Conservation (phyloP, 345 rosid species). For the Pelargonium nanum region DNA sequence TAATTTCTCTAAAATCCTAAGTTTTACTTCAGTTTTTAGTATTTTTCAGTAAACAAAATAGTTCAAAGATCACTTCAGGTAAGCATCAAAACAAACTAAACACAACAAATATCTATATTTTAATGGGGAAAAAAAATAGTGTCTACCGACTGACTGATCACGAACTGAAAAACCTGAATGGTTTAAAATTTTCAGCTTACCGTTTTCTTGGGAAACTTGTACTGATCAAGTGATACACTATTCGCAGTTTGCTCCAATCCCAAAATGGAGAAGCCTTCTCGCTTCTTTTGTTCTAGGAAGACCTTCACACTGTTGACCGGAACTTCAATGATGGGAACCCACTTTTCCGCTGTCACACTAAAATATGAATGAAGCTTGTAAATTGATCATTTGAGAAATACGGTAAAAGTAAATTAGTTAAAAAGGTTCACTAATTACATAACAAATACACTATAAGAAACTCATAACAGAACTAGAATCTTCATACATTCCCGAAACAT, state of each 20-base stretch:
- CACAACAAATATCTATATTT: too few relatives aligned
- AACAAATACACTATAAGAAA: too few relatives aligned
- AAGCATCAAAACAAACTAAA: too few relatives aligned
- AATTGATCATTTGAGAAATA: not conserved
- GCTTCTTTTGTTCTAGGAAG: slow-evolving; percentile 75
- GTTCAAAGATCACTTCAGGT: too few relatives aligned
- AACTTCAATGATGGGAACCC: slow-evolving; percentile 89
- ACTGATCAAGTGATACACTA: slow-evolving; percentile 65
- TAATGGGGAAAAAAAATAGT: not conserved
- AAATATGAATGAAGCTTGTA: slow-evolving; percentile 6
- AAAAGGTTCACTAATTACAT: not conserved
- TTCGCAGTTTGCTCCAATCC: slow-evolving; percentile 96
- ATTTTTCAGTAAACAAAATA: not conserved
- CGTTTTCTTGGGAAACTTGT: slow-evolving; percentile 57
- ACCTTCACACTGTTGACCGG: slow-evolving; percentile 64
- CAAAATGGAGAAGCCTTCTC: slow-evolving; percentile 77
- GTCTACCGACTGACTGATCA: not conserved
- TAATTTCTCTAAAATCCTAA: not conserved
- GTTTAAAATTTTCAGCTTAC: slow-evolving; percentile 28
- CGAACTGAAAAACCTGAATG: not conserved
- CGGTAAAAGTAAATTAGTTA: not conserved
- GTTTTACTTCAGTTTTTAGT: not conserved
- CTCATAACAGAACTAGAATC: too few relatives aligned
- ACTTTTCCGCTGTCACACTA: slow-evolving; percentile 94
- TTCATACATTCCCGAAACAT: not conserved